Evolutionary conservation across 2,329 filamentous ascomycete species (phyloP).

Genomic region (Sarocladiaceae sp.): DNA sequence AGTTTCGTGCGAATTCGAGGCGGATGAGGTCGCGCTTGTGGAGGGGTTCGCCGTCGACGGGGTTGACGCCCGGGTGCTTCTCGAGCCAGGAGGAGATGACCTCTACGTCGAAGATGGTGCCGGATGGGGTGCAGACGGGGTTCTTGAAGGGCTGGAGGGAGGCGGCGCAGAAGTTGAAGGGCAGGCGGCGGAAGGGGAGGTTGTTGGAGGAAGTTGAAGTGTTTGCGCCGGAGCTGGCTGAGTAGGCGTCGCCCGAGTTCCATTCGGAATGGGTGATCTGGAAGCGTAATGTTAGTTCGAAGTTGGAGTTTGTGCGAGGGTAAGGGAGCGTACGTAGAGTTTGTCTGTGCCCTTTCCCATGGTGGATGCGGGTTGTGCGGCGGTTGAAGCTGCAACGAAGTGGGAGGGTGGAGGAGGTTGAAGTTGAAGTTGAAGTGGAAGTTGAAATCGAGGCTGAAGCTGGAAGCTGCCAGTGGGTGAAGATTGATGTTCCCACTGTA

Average conservation of each 20-base stretch:
- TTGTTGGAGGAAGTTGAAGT: slow-evolving; percentile 44
- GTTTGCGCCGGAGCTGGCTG: slow-evolving; percentile 68
- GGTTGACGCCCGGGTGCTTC: slow-evolving; percentile 81
- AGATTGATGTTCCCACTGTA: slow-evolving; percentile 8
- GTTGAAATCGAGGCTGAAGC: background rate
- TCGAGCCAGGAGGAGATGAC: slow-evolving; percentile 92
- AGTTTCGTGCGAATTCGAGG: slow-evolving; percentile 87
- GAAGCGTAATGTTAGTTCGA: background rate
- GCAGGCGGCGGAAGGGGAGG: slow-evolving; percentile 75
- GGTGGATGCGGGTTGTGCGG: slow-evolving; percentile 11
- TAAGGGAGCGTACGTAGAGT: slow-evolving; percentile 29
- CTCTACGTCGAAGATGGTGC: slow-evolving; percentile 91
- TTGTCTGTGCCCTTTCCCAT: slow-evolving; percentile 42
- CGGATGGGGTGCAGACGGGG: slow-evolving; percentile 81
- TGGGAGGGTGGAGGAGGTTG: background rate
- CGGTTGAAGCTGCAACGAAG: slow-evolving; percentile 7
- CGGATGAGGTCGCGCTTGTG: slow-evolving; percentile 80
- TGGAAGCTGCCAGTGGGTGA: background rate
- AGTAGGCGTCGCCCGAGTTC: slow-evolving; percentile 84
- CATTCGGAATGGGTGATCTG: slow-evolving; percentile 95
- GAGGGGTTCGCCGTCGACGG: slow-evolving; percentile 74
- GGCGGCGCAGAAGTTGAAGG: slow-evolving; percentile 97
- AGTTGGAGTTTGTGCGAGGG: background rate
- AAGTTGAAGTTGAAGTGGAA: background rate
- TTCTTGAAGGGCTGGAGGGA: slow-evolving; percentile 93